These are phyloP conservation scores for Hypoxylon cercidicola DNA, from an alignment of 495 filamentous ascomycete species.

Conservation along the genomic window DNA sequence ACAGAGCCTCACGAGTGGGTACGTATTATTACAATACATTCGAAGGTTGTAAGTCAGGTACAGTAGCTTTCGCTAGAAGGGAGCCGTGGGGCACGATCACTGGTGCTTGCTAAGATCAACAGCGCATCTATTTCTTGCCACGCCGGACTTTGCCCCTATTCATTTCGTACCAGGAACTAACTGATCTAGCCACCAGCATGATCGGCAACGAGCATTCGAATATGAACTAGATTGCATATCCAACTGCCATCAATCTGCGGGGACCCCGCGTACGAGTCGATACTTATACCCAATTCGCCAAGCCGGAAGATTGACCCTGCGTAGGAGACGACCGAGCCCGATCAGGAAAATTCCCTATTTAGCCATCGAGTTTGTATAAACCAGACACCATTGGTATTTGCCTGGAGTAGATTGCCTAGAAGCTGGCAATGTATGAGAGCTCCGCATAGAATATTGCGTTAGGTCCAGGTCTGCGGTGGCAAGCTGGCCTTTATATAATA, in stretches of 20 bases:
- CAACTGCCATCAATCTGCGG: constrained; percentile 40
- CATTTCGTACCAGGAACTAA: not conserved
- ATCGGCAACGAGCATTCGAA: constrained; percentile 21
- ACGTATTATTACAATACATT: too few species aligned
- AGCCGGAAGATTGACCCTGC: constrained; percentile 38
- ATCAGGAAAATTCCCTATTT: constrained; percentile 41
- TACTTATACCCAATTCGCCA: constrained; percentile 36
- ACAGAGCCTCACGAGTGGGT: too few species aligned
- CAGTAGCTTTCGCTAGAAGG: too few species aligned
- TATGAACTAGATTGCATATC: constrained; percentile 9
- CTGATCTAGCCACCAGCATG: not conserved
- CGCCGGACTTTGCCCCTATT: not conserved
- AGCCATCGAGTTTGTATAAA: constrained; percentile 39
- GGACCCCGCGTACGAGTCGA: constrained; percentile 30
- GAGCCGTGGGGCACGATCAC: too few species aligned
- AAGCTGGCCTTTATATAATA: constrained; percentile 24
- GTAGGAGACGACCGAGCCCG: constrained; percentile 23
- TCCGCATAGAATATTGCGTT: constrained; percentile 30
- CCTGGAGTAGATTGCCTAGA: constrained; percentile 27
- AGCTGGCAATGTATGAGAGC: constrained; percentile 25
- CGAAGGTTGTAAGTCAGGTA: too few species aligned
- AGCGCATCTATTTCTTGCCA: not conserved
- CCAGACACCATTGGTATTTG: constrained; percentile 19
- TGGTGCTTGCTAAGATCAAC: too few species aligned
- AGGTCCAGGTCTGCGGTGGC: constrained; percentile 6